Evolutionary conservation across 495 filamentous ascomycete species (phyloP), one percentile per base, ranked within the genome.

Genomic region (Rhizodiscina lignyota): DNA sequence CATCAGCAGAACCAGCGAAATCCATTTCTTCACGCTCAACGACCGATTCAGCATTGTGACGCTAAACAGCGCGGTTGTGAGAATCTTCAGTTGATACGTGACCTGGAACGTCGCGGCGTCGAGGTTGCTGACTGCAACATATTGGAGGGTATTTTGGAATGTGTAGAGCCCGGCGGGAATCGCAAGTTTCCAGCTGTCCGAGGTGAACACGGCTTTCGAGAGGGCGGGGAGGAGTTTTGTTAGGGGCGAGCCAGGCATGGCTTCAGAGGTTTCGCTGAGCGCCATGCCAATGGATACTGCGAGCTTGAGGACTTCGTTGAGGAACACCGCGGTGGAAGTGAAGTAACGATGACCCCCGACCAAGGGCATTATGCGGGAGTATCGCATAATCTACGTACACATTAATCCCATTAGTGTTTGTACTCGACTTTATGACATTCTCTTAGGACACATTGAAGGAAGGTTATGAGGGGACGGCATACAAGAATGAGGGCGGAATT

Each of bases 121-220:
- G 39, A 94, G 60, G 49, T 97, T 94, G 39, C 80, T 80, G 16
- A 96, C 68, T 2, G 83, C 89, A 33, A 93, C 68, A 54, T 94
- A 97, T 56, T 94, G 83, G 15, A 97, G 59, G 3, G 77, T 79
- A 50, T 92, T 94, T 48, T 94, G 81, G 18, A 94, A 43, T 0
- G 89, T 93, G 50, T 93, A 94, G 2, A 96, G 64, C 28, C 72
- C 66, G 5, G 85, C 89, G 0, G 89, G 87, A 24, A 96, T 78
- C 4, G 83, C 84, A 42, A 97, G 52, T 55, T 94, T 94, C 89
- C 89, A 97, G 47, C 83, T 82, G 45, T 97, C 89, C n/a, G 79
- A 75, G 2, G 79, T 77, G 51, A 94, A 93, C 0, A 94, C 76
- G 11, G 78, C 70, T 31, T 64, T 69, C 44, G 69, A 76, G n/a